Conservation (phyloP, 139 green algal species). For the Chlorokybus atmophyticus region DNA sequence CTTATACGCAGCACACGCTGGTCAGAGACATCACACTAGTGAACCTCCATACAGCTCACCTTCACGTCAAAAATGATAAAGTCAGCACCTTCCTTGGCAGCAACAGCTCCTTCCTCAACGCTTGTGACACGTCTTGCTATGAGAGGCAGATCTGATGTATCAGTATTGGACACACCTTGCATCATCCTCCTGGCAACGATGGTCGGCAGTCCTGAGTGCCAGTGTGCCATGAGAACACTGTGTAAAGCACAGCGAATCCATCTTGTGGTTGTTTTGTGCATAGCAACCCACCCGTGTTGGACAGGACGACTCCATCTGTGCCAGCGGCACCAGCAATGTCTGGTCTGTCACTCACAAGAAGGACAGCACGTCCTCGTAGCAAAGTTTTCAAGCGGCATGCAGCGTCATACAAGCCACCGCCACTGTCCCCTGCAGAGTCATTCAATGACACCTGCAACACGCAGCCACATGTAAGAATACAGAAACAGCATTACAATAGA, state of each 20-base stretch:
- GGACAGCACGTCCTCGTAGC: constrained; percentile 51
- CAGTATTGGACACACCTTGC: constrained; percentile 1
- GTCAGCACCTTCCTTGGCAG: constrained; percentile 18
- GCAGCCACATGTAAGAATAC: too few species aligned
- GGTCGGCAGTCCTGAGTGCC: constrained; percentile 53
- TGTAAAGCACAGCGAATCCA: not conserved
- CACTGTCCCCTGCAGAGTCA: too few species aligned
- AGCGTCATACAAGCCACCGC: constrained; percentile 61
- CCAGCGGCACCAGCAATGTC: constrained; percentile 72
- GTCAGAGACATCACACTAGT: not conserved
- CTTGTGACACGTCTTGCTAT: constrained; percentile 46
- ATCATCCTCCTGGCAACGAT: constrained; percentile 75
- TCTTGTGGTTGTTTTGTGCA: not conserved
- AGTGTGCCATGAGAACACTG: not conserved
- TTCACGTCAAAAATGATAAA: constrained; percentile 12
- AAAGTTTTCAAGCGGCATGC: constrained; percentile 47
- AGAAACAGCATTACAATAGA: too few species aligned
- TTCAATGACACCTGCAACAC: too few species aligned
- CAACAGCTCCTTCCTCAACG: constrained; percentile 26
- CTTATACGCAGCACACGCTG: too few species aligned
- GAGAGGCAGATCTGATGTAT: constrained; percentile 28
- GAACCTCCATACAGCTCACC: not conserved
- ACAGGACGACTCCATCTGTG: constrained; percentile 75
- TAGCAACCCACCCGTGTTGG: constrained; percentile 34
- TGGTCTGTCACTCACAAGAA: constrained; percentile 69